phyloP scores from a whole-genome alignment of 2,329 filamentous ascomycete species.

The Aspergillus transmontanensis region DNA sequence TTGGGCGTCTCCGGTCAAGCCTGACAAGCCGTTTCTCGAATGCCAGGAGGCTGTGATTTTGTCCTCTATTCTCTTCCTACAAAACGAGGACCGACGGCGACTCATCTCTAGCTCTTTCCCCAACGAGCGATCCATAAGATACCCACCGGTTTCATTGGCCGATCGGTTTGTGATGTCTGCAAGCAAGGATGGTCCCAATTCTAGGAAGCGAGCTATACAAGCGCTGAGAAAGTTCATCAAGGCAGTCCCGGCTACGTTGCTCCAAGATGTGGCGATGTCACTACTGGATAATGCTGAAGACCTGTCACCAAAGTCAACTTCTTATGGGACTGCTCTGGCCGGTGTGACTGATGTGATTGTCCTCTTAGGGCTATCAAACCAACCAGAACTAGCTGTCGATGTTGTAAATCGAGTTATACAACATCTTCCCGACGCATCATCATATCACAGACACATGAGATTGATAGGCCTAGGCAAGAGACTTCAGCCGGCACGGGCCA shows the following conservation, averaged over 20 bases:
- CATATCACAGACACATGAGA: constrained; percentile 18
- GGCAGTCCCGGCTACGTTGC: not conserved
- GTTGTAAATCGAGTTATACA: constrained; percentile 14
- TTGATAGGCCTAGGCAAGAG: constrained; percentile 5
- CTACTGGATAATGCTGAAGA: not conserved
- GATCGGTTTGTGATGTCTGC: not conserved
- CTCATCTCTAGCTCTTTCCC: constrained; percentile 11
- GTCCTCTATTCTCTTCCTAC: constrained; percentile 21
- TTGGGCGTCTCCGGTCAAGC: not conserved
- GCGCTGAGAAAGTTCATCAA: not conserved
- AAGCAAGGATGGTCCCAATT: not conserved
- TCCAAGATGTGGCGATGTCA: not conserved
- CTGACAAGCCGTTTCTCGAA: not conserved
- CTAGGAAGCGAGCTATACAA: not conserved
- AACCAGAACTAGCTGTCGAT: constrained; percentile 17
- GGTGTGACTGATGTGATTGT: constrained; percentile 14
- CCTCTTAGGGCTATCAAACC: constrained; percentile 16
- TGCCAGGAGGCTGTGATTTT: constrained; percentile 15
- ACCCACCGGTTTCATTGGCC: not conserved
- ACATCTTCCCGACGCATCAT: constrained; percentile 18
- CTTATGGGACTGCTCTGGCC: not conserved
- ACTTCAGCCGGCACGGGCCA: constrained; percentile 11
- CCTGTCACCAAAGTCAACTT: not conserved
- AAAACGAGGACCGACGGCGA: constrained; percentile 7
- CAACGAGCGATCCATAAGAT: not conserved